Evolutionary conservation across 179 eudicot genomes (phyloP).

Genomic region (Monotropa hypopitys): DNA sequence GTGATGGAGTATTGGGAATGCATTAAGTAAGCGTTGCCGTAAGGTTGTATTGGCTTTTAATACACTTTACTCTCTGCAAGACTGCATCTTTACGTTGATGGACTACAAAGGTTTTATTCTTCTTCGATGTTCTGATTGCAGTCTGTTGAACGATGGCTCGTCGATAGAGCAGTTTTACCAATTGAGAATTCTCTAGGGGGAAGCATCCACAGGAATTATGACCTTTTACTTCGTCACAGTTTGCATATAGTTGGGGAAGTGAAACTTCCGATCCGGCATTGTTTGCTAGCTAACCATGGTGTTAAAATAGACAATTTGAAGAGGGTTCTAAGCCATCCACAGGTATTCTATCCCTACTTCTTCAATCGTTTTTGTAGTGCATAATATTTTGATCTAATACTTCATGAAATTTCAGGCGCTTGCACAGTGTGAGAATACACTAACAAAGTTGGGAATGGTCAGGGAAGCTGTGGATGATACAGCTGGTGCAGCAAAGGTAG

Average conservation of each 20-base stretch:
- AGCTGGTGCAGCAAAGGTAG: constrained; percentile 96
- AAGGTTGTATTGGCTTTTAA: not conserved
- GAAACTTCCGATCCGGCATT: constrained; percentile 57
- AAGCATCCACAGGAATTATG: constrained; percentile 84
- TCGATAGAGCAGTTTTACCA: constrained; percentile 86
- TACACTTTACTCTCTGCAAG: not conserved
- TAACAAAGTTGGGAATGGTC: constrained; percentile 47
- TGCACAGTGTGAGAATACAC: constrained; percentile 82
- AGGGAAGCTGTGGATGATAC: constrained; percentile 84
- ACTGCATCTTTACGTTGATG: not conserved
- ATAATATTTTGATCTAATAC: not conserved
- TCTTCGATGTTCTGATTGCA: constrained; percentile 14
- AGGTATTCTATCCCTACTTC: constrained; percentile 25
- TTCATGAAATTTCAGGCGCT: constrained; percentile 56
- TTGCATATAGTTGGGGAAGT: constrained; percentile 92
- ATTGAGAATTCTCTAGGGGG: constrained; percentile 88
- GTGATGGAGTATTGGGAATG: not conserved
- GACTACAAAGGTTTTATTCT: not conserved
- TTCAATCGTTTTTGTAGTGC: not conserved
- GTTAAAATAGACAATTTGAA: constrained; percentile 49
- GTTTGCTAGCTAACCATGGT: constrained; percentile 70
- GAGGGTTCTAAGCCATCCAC: constrained; percentile 86
- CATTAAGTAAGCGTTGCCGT: too few species aligned
- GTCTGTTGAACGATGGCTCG: constrained; percentile 75
- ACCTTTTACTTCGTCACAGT: constrained; percentile 60